Evolutionary conservation across 352 stramenopile species (phyloP).

Genomic region (Pythium sp.): DNA sequence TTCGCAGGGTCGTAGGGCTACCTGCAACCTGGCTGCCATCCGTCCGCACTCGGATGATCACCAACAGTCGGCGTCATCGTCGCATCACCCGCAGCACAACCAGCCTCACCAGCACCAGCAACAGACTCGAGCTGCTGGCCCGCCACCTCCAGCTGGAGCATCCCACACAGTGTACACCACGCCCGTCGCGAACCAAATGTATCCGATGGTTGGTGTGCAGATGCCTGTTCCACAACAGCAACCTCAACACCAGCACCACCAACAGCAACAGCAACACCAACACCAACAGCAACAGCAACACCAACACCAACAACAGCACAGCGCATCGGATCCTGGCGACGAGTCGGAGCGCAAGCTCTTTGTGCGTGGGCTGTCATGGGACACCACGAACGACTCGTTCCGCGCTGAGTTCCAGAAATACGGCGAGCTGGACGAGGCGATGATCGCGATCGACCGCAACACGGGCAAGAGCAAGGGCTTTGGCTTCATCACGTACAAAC

Average conservation of each 20-base stretch:
- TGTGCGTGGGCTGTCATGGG: conserved; percentile 52
- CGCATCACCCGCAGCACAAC: conserved; percentile 20
- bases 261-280: conserved; percentile 6
- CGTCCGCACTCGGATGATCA: conserved; percentile 38
- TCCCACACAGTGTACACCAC: conserved; percentile 41
- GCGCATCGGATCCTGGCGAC: neutral
- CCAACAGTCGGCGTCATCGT: conserved; percentile 20
- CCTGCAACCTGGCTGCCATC: conserved; percentile 54
- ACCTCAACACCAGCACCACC: conserved; percentile 11
- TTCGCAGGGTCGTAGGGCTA: conserved; percentile 35
- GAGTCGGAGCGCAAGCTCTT: conserved; percentile 67
- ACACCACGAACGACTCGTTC: conserved; percentile 52
- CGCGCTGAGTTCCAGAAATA: conserved; percentile 59
- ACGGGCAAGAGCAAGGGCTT: conserved; percentile 71
- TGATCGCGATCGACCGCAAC: conserved; percentile 43
- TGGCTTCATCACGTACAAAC: conserved; percentile 60
- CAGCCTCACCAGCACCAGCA: conserved; percentile 14
- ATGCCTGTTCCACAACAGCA: conserved; percentile 13
- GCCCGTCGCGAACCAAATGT: conserved; percentile 16
- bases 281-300: conserved; percentile 13
- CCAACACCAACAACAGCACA: conserved; percentile 4
- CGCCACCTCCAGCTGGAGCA: conserved; percentile 7
- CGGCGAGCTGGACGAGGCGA: conserved; percentile 52
- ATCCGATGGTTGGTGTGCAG: conserved; percentile 20
- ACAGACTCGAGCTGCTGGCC: conserved; percentile 6